Percentiles rank a stretch among this genome's conserved stretches.
These are phyloP conservation scores for Linnemannia schmuckeri DNA, from an alignment of 192 early-diverging fungal species.

Conservation along the genomic window DNA sequence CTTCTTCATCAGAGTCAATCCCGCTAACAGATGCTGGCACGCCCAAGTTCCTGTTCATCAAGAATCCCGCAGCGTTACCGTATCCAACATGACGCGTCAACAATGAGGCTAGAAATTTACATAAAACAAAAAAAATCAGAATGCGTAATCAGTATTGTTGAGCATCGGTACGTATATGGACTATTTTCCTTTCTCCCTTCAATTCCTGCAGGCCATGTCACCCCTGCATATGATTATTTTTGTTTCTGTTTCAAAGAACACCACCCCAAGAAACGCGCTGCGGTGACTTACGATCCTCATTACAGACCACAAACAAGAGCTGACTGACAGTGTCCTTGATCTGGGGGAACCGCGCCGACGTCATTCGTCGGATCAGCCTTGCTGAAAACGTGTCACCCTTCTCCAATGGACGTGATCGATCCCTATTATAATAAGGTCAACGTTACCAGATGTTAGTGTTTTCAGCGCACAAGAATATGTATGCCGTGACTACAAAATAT, in stretches of 20 bases:
- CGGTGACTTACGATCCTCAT: slow-evolving; percentile 73
- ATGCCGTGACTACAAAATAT: neutral
- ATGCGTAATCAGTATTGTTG: no score
- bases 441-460: neutral
- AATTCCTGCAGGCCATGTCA: neutral
- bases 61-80: slow-evolving; percentile 93
- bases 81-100: slow-evolving; percentile 87
- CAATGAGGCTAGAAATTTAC: slow-evolving; percentile 59
- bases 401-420: slow-evolving; percentile 78
- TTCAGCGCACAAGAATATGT: neutral
- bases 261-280: neutral
- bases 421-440: slow-evolving; percentile 57
- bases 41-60: slow-evolving; percentile 80
- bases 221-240: slow-evolving; percentile 1
- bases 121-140: neutral
- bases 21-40: slow-evolving; percentile 57
- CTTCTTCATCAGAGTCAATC: slow-evolving; percentile 22
- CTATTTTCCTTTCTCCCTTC: no score
- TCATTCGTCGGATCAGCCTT: slow-evolving; percentile 79
- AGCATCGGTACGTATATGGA: neutral
- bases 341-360: slow-evolving; percentile 71
- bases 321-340: slow-evolving; percentile 72
- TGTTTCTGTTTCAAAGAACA: neutral
- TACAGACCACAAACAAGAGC: slow-evolving; percentile 75
- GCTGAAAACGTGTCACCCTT: slow-evolving; percentile 71